These are phyloP conservation scores for Penicillium cataractarum DNA, from an alignment of 495 filamentous ascomycete species.

Conservation along the genomic window DNA sequence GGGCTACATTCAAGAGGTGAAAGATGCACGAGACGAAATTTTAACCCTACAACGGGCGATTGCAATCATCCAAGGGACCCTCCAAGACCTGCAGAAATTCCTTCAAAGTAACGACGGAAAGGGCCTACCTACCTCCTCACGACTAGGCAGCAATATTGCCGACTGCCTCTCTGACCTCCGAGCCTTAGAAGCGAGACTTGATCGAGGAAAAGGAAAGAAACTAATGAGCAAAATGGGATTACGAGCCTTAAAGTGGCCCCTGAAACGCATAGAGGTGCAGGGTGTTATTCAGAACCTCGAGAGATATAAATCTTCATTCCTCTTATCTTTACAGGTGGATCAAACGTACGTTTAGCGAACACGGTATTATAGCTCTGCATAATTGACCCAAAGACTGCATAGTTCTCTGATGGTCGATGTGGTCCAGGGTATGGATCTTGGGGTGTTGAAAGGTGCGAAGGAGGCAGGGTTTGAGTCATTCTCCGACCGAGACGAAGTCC, in stretches of 20 bases:
- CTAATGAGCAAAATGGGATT: conserved; percentile 31
- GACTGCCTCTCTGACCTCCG: conserved; percentile 34
- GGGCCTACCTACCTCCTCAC: conserved; percentile 10
- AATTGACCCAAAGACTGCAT: background rate
- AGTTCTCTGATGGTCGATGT: background rate
- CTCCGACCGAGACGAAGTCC: conserved; percentile 1
- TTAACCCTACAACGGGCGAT: conserved; percentile 30
- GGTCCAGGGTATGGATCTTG: background rate
- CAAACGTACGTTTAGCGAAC: conserved; percentile 40
- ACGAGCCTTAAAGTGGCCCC: conserved; percentile 47
- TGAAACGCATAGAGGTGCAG: conserved; percentile 43
- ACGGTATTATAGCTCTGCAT: background rate
- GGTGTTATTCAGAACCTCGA: conserved; percentile 37
- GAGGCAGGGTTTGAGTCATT: conserved; percentile 6
- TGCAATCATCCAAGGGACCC: conserved; percentile 27
- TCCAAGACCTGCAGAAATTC: conserved; percentile 24
- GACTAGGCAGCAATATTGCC: conserved; percentile 17
- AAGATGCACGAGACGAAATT: conserved; percentile 35
- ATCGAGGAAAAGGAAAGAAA: conserved; percentile 23
- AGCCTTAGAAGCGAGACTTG: conserved; percentile 36
- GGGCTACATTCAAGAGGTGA: conserved; percentile 35
- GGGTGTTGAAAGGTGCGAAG: background rate
- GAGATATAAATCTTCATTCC: conserved; percentile 39
- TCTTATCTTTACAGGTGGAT: conserved; percentile 42
- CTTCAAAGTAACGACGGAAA: conserved; percentile 16